Evolutionary conservation across 192 early-diverging fungal genomes (phyloP), one percentile per base, ranked within the genome.

Genomic region (Dissophora globulifera): DNA sequence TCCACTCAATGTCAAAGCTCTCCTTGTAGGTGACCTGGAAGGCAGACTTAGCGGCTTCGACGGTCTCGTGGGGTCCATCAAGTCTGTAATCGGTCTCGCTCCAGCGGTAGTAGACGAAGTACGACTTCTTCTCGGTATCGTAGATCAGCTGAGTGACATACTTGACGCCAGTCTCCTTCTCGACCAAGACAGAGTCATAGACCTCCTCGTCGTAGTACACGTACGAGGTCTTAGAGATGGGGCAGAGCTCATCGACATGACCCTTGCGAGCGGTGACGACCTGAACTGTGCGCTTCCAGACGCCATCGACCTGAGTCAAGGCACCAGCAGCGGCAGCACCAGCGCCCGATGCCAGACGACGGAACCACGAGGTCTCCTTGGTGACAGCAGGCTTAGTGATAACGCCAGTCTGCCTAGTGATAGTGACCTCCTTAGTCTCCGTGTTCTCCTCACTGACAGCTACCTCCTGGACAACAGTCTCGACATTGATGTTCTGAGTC

Each of bases 271-370:
- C 59, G 27, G 56, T 68, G 19, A 68, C 27, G 2, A 58, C 66
- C 38, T 58, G 20, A 30, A 58, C 35, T 19, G 66, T 69, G 46
- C 66, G 66, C 48, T 59, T 58, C 66, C 66, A 69, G 56, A 69
- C 56, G 23, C 56, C 66, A 45, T 59, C 66, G 27, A 58, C 66
- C 41, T 59, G 26, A 0, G 0, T 4, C 30, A 59, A 25, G n/a
- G 56, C 56, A 22, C 66, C 66, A 35, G 25, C 13, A 2, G 64
- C 53, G 23, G 25, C 55, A 6, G 32, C 17, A 5, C n/a, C 64
- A 29, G 54, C 64, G n/a, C 64, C 64, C 38, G 22, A 10, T 17
- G 25, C 65, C 10, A 51, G 5, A 29, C 35, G 17, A 22, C 55
- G 55, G 55, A 57, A 57, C 55, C 55, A 57, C 0, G 55, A 57